Conservation (phyloP, 78 protist species). For the Salpingoeca rosetta region DNA sequence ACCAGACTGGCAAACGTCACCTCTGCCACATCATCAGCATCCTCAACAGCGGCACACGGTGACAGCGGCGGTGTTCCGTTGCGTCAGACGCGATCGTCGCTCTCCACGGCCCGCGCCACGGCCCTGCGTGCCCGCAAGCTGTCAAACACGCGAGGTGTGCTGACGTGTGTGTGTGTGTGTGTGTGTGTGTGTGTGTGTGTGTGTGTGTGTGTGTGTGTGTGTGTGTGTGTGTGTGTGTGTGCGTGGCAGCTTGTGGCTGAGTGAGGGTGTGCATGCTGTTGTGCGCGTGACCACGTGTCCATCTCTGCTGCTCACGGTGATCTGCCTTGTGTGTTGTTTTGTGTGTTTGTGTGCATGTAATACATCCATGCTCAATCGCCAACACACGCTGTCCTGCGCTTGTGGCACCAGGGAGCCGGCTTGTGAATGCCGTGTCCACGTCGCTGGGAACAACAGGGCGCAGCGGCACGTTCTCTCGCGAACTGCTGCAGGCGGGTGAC, state of each 20-base stretch:
- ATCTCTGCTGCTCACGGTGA: too few relatives aligned
- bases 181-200: background rate
- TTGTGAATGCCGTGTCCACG: too few relatives aligned
- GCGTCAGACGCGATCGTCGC: background rate
- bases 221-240: background rate
- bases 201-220: background rate
- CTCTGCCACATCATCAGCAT: background rate
- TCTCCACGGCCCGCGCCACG: background rate
- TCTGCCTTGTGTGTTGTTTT: too few relatives aligned
- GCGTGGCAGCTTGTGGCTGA: background rate
- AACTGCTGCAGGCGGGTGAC: too few relatives aligned
- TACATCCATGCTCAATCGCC: too few relatives aligned
- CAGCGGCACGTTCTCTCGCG: too few relatives aligned
- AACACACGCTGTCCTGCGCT: too few relatives aligned
- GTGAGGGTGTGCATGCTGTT: too few relatives aligned
- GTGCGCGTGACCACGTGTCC: too few relatives aligned
- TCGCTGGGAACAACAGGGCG: too few relatives aligned
- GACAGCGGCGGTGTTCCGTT: background rate
- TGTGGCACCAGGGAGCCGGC: too few relatives aligned
- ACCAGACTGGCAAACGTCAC: background rate
- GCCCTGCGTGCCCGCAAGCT: background rate
- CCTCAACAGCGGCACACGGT: background rate
- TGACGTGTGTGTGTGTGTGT: background rate
- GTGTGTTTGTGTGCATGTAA: too few relatives aligned
- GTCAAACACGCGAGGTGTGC: background rate